Base-by-base conservation (phyloP, 257 asterid species). In the Gynochthodes officinalis region DNA sequence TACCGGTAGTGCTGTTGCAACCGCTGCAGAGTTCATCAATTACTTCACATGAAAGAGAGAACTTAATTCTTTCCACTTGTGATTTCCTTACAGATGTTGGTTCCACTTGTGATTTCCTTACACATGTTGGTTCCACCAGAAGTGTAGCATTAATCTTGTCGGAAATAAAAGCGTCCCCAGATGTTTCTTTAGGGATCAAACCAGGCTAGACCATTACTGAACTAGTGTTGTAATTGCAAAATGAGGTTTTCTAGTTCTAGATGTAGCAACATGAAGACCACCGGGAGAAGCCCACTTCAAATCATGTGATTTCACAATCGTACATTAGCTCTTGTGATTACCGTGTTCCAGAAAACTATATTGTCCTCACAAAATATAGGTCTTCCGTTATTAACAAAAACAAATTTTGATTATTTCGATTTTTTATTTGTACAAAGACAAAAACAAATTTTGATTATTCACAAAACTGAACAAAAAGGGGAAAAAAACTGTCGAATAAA, bases 1-100 rank as follows among this genome's bases (percentile, higher is more conserved):
- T 23, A 55, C 88, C 66, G 97, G 90, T 65, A 90, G 93, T 71
- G 98, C 97, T 0, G 69, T 89, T 70, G 97, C 98, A 35, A 89
- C 97, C 74, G 97, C 98, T 73, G 85, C 91, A 3, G 96, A 82
- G 79, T 82, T 89, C 81, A 79, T 89, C 81, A 83, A 73, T 37
- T 72, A 81, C 72, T 82, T 88, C 50, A 85, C 85, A 27, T 90
- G 82, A 85, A 64, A 42, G 15, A 70, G 23, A 55, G 35, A 67
- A 39, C 28, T 37, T 27, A n/a, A 40, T 12, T 14, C 71, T 16
- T 62, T 46, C 21, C 12, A 33, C 5, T 73, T 27, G 9, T 18
- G 55, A 21, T 58, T 5, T 21, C 61, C 13, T 46, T 15, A 0
- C 46, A 25, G 19, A 27, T 25, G n/a, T 27, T 59, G 30, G 28